Evolutionary conservation across 129 eudicot genomes (phyloP), one percentile per base, ranked within the genome.

Genomic region (Solidago caesia): DNA sequence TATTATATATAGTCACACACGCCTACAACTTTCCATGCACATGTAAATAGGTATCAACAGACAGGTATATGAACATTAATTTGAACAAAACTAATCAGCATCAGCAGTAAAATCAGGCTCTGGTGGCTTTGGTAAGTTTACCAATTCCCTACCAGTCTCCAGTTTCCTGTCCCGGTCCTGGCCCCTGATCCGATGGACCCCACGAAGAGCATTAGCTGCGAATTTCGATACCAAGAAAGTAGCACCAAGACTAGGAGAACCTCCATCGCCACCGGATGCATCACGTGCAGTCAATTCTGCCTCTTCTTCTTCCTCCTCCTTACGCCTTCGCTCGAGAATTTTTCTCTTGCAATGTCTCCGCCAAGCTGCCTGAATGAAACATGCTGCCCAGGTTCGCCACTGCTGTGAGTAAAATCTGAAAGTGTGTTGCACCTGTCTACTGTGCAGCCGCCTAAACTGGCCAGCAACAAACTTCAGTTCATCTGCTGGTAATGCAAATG

Each of bases 311-410:
- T 62, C 96, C 73, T 86, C 93, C 58, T 89, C 94, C 77, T 89
- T 86, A 75, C 88, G 81, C 5, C 85, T 79, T 14, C 65, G 87
- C 67, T 84, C 91, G 67, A 88, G 42, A 13, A 82, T 21, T 68
- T 88, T 91, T 77, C 96, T 71, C 68, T 84, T 89, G 63, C 86
- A 84, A 43, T 92, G 85, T 21, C 96, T 61, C 11, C 94, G 81
- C 97, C 97, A 92, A 0, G 96, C 96, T 0, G 96, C 96, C 81
- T 92, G 97, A 45, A 92, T 85, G 44, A 89, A 92, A 55, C 97
- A 87, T 2, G 97, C 96, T 0, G 88, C 98, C 98, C 98, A 92
- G 2, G 98, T 89, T 71, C 92, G 84, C 98, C 96, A 92, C 69
- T 89, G 98, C 61, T 87, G 96, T 5, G 96, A 92, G 77, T 89